Percentiles rank a stretch among this genome's conserved stretches.
Evolutionary conservation across 805 yeast species (phyloP).

Genomic region (Vanderwaltozyma polyspora): DNA sequence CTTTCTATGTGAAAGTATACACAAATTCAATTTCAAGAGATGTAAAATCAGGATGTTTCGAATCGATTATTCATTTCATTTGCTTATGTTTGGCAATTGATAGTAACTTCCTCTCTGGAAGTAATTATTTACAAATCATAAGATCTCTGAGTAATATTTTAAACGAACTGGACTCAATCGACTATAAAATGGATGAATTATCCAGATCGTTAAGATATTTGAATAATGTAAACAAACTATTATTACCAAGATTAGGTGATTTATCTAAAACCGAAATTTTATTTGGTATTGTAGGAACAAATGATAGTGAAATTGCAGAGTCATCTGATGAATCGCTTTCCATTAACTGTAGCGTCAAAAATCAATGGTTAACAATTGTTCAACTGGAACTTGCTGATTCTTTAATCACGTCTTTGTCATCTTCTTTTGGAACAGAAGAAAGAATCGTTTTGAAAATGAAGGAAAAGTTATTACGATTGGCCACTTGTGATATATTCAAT

Average conservation of each 20-base stretch:
- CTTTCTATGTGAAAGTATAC: constrained; percentile 16
- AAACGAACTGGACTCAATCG: constrained; percentile 14
- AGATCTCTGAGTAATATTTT: constrained; percentile 19
- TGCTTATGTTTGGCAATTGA: constrained; percentile 21
- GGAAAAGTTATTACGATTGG: constrained; percentile 27
- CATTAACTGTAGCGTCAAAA: constrained; percentile 4
- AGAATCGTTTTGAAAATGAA: constrained; percentile 24
- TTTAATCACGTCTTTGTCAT: constrained; percentile 17
- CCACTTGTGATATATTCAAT: constrained; percentile 30
- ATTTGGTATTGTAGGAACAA: constrained; percentile 11
- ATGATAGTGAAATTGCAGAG: not conserved
- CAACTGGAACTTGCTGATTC: constrained; percentile 15
- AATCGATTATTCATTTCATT: constrained; percentile 29
- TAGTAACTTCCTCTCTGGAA: constrained; percentile 17
- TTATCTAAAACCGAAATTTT: constrained; percentile 26
- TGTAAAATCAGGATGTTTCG: constrained; percentile 26
- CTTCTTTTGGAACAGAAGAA: constrained; percentile 22
- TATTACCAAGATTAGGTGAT: constrained; percentile 24
- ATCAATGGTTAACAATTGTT: constrained; percentile 16
- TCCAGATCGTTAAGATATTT: constrained; percentile 18
- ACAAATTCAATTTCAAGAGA: constrained; percentile 13
- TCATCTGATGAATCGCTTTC: not conserved
- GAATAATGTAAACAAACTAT: constrained; percentile 13
- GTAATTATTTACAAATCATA: constrained; percentile 20
- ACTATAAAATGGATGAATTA: constrained; percentile 10